Conservation (phyloP, 495 filamentous ascomycete genomes). For the Glutinoglossum americanum region DNA sequence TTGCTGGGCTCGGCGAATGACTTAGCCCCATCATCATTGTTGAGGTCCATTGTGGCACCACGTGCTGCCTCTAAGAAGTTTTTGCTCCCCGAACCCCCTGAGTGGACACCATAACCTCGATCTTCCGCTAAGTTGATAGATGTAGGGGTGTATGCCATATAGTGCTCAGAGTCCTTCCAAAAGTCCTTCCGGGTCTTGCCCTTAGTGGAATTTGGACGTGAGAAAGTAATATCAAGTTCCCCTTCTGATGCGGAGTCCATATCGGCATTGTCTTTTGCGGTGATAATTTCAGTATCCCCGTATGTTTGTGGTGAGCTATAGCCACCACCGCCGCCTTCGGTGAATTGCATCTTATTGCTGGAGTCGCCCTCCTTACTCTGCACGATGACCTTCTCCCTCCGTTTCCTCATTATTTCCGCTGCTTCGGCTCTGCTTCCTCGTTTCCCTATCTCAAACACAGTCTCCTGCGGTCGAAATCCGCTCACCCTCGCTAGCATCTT, state of each 20-base stretch:
- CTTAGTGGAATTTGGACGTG: constrained; percentile 24
- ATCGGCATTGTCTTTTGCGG: constrained; percentile 19
- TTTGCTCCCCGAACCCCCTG: constrained; percentile 36
- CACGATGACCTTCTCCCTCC: constrained; percentile 36
- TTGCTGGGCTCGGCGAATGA: constrained; percentile 51
- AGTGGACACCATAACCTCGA: constrained; percentile 76
- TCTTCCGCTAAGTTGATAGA: constrained; percentile 62
- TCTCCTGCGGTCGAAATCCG: constrained; percentile 72
- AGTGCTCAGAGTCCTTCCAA: constrained; percentile 71
- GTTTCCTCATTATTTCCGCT: constrained; percentile 55
- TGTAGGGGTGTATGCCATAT: constrained; percentile 83
- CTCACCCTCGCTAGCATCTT: constrained; percentile 72
- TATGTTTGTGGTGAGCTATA: background rate
- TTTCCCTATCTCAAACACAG: constrained; percentile 79
- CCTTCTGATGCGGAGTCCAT: constrained; percentile 47
- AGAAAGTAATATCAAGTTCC: constrained; percentile 70
- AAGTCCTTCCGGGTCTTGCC: constrained; percentile 11
- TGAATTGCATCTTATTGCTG: constrained; percentile 9
- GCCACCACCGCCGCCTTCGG: constrained; percentile 20
- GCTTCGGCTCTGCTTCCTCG: constrained; percentile 44
- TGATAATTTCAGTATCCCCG: constrained; percentile 18
- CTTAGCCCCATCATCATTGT: constrained; percentile 59
- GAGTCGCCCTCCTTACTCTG: constrained; percentile 14
- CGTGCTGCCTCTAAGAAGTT: constrained; percentile 73
- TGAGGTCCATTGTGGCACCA: constrained; percentile 70